A percentile compares a stretch with the other conserved stretches of the same genome.
phyloP scores from a whole-genome alignment of 1,139 yeast genomes.

The Yamadazyma aaseri region DNA sequence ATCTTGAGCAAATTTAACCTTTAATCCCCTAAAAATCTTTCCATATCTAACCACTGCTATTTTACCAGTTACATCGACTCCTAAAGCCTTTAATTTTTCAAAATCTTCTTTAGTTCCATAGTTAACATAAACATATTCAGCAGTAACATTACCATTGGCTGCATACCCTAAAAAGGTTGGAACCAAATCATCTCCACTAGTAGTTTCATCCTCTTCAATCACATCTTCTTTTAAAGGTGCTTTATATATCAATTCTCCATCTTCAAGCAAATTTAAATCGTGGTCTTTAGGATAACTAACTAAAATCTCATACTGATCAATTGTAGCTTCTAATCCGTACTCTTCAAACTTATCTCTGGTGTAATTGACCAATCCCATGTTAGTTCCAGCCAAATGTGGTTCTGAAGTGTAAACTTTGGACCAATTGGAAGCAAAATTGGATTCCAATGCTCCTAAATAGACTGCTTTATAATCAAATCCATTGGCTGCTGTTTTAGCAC shows the following conservation, averaged over 20 bases:
- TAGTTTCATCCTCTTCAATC: constrained; percentile 67
- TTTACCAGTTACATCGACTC: constrained; percentile 41
- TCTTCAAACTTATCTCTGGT: constrained; percentile 61
- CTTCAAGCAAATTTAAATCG: constrained; percentile 38
- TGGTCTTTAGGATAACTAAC: constrained; percentile 52
- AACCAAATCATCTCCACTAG: constrained; percentile 44
- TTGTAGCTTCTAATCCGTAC: constrained; percentile 51
- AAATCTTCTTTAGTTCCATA: constrained; percentile 43
- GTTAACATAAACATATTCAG: constrained; percentile 42
- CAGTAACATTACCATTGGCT: constrained; percentile 50
- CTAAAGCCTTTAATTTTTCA: constrained; percentile 27
- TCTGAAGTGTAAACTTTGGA: constrained; percentile 52
- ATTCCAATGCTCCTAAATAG: constrained; percentile 38
- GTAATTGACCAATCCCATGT: constrained; percentile 61
- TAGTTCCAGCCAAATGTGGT: constrained; percentile 75
- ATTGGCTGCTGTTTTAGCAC: too few species aligned
- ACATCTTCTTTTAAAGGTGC: constrained; percentile 75
- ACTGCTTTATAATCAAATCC: constrained; percentile 16
- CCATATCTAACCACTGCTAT: constrained; percentile 46
- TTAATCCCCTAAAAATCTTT: constrained; percentile 41
- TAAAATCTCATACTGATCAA: constrained; percentile 60
- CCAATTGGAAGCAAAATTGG: constrained; percentile 57
- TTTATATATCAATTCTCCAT: constrained; percentile 43
- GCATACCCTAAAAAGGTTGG: constrained; percentile 49
- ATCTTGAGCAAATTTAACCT: constrained; percentile 51